These are phyloP conservation scores for Corymbia citriodora DNA, from an alignment of 441 rosid species.

Conservation along the genomic window DNA sequence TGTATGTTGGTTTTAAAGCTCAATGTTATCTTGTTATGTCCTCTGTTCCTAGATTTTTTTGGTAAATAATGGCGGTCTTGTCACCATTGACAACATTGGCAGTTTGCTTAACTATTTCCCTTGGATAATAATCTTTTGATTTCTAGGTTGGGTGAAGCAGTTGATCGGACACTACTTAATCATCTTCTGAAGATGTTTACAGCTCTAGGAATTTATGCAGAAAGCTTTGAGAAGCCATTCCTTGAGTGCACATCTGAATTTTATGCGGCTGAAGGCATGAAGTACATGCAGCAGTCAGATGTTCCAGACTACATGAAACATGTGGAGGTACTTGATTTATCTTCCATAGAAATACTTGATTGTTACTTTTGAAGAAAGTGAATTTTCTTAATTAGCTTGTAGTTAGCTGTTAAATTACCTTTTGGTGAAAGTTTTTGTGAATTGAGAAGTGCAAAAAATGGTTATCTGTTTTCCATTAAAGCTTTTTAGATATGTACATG, in stretches of 20 bases:
- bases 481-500: background rate
- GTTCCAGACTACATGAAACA: constrained; percentile 98
- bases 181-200: constrained; percentile 99
- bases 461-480: background rate
- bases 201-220: constrained; percentile 91
- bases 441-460: background rate
- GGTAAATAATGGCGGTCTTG: background rate
- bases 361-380: background rate
- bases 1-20: background rate
- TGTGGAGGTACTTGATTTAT: constrained; percentile 64
- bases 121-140: constrained; percentile 4
- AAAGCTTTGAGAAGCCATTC: constrained; percentile 91
- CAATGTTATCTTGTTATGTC: background rate
- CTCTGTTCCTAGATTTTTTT: background rate
- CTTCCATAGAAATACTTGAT: background rate
- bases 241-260: constrained; percentile 91
- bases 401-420: background rate
- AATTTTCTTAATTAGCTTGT: background rate
- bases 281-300: constrained; percentile 92
- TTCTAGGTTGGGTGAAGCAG: constrained; percentile 86
- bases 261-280: constrained; percentile 97
- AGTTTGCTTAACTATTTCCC: background rate
- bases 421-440: background rate
- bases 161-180: constrained; percentile 79
- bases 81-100: background rate